Base-by-base conservation (phyloP, 202 grass and related monocot species). In the Setaria viridis region DNA sequence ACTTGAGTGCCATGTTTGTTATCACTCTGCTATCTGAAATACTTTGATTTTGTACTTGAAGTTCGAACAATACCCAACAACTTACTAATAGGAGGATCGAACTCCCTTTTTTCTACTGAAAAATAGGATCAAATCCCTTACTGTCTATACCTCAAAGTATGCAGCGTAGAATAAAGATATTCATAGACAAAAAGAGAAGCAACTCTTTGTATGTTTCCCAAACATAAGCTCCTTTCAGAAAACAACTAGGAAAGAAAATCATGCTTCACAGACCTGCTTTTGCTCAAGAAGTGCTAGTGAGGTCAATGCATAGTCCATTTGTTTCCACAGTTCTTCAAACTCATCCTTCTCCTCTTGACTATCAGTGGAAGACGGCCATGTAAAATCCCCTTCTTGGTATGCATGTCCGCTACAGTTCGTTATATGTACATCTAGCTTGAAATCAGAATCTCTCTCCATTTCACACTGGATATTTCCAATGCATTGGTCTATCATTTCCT, bases 281-380 rank as follows among this genome's bases (percentile, higher is more conserved):
- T 91, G 49, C 58, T 95, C 88, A 89, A 89, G 74, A 86, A 96
- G 76, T 57, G 74, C 84, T 72, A 95, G 21, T 82, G 85, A 86
- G 32, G 58, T 83, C 51, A 98, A 72, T 88, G 87, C 90, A 86
- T 90, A 85, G 59, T 98, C 93, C 95, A 95, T 95, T 72, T 98
- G 87, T 72, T 95, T 90, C 93, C 93, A 98, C 68, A 94, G 75
- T 64, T 92, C 91, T 72, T 90, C 89, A 62, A 86, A 90, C 69
- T 90, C 93, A 82, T 89, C 85, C 67, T 93, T 87, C 73, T 93
- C 84, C 56, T 80, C 79, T 86, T 80, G 57, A 78, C 41, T 68
- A 76, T 95, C 56, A 69, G 65, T 16, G 37, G 77, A 79, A 85
- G 81, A 74, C 43, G 89, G 68, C 95, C 95, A 98, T 45, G 42